Conservation (phyloP, 352 stramenopile genomes). For the Blastocystis sp. region DNA sequence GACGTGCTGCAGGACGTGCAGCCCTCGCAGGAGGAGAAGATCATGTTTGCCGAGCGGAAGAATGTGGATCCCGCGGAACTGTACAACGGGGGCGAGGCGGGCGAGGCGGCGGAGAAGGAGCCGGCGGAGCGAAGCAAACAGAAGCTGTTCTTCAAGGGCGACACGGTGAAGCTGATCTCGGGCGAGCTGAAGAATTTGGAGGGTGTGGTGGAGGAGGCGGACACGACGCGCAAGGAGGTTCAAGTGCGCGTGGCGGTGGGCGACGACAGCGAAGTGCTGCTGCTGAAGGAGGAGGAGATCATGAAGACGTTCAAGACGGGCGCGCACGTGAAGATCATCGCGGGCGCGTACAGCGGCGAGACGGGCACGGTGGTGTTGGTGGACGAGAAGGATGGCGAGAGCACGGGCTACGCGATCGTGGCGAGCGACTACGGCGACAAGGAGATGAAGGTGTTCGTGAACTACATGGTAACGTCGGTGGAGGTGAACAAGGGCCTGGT, state of each 20-base stretch:
- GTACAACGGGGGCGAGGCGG: conserved; percentile 23
- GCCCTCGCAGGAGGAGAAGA: conserved; percentile 59
- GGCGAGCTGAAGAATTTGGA: conserved; percentile 70
- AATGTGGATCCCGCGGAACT: conserved; percentile 27
- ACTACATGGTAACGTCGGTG: conserved; percentile 29
- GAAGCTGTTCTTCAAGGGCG: conserved; percentile 66
- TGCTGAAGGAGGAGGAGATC: conserved; percentile 64
- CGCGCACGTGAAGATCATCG: conserved; percentile 68
- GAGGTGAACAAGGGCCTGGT: conserved; percentile 26
- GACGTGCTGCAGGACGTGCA: conserved; percentile 47
- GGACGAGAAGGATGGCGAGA: conserved; percentile 9
- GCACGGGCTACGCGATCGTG: neutral
- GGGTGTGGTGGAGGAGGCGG: conserved; percentile 57
- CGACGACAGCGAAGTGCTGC: conserved; percentile 50
- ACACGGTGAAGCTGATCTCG: conserved; percentile 48
- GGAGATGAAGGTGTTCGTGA: conserved; percentile 64
- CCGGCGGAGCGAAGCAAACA: conserved; percentile 42
- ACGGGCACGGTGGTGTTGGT: conserved; percentile 55
- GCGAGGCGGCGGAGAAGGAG: neutral
- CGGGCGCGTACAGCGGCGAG: conserved; percentile 59
- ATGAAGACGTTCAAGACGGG: conserved; percentile 66
- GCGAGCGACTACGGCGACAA: conserved; percentile 56
- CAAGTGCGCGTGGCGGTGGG: conserved; percentile 64
- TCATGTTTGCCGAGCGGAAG: conserved; percentile 19
- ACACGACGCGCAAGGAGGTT: conserved; percentile 7